Base-by-base conservation (phyloP, 179 eudicot genomes). In the Pouteria campechiana region DNA sequence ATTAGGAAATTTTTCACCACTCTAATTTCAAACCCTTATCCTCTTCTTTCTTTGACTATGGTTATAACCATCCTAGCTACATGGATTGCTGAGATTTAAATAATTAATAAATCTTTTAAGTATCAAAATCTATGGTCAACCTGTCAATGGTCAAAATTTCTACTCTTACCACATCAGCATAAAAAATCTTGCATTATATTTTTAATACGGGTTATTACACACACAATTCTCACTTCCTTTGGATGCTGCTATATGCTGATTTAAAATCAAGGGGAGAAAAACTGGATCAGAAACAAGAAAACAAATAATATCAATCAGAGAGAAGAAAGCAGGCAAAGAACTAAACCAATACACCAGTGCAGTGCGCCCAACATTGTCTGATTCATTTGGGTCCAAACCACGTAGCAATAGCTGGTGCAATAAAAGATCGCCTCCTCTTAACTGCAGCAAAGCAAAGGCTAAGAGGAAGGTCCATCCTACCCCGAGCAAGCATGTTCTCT, bases 311-410 rank as follows among this genome's bases (percentile, higher is more conserved):
- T 29, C 3, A 39, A 28, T 11, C 11, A 12, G 32, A 10, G 7
- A 29, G 23, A 31, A 16, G 19, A 27, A 15, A 4, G 15, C 40
- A 31, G 39, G 17, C 15, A 8, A 31, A 9, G 37, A 2, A 32
- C 12, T 22, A 39, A 22, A 22, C n/a, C 5, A 37, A 67, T 69
- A 32, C 40, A 90, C 98, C 57, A 90, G 69, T 34, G 93, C 81
- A 10, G 94, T 79, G 55, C 89, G 77, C 36, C 94, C 93, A 31
- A 59, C 72, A 30, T 79, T 70, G 50, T 92, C 99, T 1, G 86
- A 70, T 56, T 92, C 99, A 42, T 92, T 92, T 8, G 99, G 93
- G 57, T 92, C 94, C 1, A 78, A 68, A 48, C 96, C 99, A 18
- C 77, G 71, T 54, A 69, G 79, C 62, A 92, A 58, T 73, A 87